Percentiles rank a stretch among this genome's conserved stretches.
These are phyloP conservation scores for Saposhnikovia divaricata DNA, from an alignment of 129 eudicot genomes.

Conservation along the genomic window DNA sequence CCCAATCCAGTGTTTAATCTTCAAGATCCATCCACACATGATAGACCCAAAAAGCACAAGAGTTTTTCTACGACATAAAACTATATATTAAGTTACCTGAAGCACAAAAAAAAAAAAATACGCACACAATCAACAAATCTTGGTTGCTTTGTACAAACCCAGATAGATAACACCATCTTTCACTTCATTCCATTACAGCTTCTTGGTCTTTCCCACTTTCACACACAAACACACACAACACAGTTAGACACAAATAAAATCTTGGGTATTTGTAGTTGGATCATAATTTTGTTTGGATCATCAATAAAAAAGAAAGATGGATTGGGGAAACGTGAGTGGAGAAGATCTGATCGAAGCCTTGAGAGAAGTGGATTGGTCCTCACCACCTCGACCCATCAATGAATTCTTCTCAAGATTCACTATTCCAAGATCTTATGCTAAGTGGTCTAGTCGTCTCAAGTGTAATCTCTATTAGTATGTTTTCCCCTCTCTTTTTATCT, in stretches of 20 bases:
- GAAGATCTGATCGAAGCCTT: constrained; percentile 96
- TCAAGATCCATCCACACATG: no score
- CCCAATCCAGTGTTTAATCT: no score
- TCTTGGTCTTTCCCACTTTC: not conserved
- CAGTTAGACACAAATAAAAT: not conserved
- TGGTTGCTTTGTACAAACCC: not conserved
- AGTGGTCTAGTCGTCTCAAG: constrained; percentile 97
- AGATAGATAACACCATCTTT: not conserved
- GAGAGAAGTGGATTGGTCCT: constrained; percentile 94
- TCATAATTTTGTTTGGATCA: no score
- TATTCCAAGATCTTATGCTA: constrained; percentile 71
- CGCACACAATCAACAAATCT: not conserved
- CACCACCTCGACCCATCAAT: constrained; percentile 86
- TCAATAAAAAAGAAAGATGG: constrained; percentile 30
- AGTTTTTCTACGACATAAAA: not conserved
- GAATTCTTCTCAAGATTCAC: constrained; percentile 96
- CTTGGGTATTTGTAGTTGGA: not conserved
- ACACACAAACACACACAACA: not conserved
- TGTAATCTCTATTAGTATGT: constrained; percentile 95
- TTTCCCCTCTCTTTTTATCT: not conserved
- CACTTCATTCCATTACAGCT: not conserved
- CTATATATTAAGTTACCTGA: not conserved
- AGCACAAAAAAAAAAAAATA: not conserved
- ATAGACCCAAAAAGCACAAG: not conserved
- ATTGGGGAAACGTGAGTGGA: constrained; percentile 84